phyloP scores from a whole-genome alignment of 2,329 filamentous ascomycete genomes.

The Penicillium psychrosexuale region DNA sequence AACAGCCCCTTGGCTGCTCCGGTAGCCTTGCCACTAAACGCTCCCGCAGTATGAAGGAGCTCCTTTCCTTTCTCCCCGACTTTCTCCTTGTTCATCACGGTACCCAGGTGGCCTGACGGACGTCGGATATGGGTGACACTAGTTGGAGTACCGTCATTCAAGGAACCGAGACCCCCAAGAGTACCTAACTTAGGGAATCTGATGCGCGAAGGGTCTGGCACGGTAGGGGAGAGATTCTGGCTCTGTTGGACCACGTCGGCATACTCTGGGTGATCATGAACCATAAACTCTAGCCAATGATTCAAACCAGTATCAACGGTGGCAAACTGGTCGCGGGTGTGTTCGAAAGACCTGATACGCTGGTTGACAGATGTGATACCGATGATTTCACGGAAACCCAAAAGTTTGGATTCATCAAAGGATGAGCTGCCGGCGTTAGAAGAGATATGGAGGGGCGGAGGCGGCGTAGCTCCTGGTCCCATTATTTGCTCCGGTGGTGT shows the following conservation, averaged over 20 bases:
- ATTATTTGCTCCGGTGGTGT: constrained; percentile 17
- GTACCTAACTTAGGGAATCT: constrained; percentile 44
- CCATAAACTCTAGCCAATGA: constrained; percentile 54
- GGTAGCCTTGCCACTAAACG: constrained; percentile 64
- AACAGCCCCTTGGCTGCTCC: constrained; percentile 88
- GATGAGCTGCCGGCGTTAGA: constrained; percentile 15
- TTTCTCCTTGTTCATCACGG: constrained; percentile 55
- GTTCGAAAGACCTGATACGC: constrained; percentile 70
- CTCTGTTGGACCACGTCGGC: constrained; percentile 43
- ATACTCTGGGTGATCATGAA: constrained; percentile 54
- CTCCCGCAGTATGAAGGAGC: constrained; percentile 76
- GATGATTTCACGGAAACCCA: constrained; percentile 73
- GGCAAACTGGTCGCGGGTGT: constrained; percentile 68
- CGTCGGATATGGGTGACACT: constrained; percentile 34
- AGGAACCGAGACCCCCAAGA: constrained; percentile 29
- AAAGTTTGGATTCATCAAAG: constrained; percentile 42
- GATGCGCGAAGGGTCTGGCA: constrained; percentile 32
- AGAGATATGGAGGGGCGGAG: constrained; percentile 7
- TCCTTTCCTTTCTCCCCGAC: constrained; percentile 85
- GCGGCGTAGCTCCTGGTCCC: constrained; percentile 7
- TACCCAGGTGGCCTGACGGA: constrained; percentile 38
- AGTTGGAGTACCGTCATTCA: constrained; percentile 33
- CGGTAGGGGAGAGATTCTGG: constrained; percentile 29
- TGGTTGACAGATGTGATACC: constrained; percentile 63
- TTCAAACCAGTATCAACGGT: constrained; percentile 71